Evolutionary conservation across 495 filamentous ascomycete species (phyloP).

Genomic region (Talaromyces borbonicus): DNA sequence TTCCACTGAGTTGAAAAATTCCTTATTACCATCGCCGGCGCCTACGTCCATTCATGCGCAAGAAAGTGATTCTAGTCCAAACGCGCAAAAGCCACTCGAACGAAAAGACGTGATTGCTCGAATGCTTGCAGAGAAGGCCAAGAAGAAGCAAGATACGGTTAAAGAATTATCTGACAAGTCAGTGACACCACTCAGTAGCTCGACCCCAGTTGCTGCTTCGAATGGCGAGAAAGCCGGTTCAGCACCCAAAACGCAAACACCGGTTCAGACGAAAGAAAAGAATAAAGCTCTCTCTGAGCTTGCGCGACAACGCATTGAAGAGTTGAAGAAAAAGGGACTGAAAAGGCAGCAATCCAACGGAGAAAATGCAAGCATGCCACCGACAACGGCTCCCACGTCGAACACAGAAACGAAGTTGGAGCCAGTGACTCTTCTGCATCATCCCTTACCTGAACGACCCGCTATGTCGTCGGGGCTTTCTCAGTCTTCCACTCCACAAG

Average conservation of each 20-base stretch:
- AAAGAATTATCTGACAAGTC: background rate
- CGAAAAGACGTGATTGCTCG: slow-evolving; percentile 69
- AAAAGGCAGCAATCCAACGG: slow-evolving; percentile 21
- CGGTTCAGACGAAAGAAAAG: slow-evolving; percentile 31
- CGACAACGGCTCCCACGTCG: background rate
- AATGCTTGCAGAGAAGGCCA: slow-evolving; percentile 53
- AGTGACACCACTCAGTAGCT: slow-evolving; percentile 29
- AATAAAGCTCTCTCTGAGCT: slow-evolving; percentile 48
- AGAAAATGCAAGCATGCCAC: background rate
- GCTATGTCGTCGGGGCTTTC: slow-evolving; percentile 12
- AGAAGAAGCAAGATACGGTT: slow-evolving; percentile 1
- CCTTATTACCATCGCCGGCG: slow-evolving; percentile 4
- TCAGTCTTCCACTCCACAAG: slow-evolving; percentile 17
- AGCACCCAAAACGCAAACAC: slow-evolving; percentile 10
- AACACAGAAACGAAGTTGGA: background rate
- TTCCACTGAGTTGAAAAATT: background rate
- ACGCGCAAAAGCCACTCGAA: slow-evolving; percentile 44
- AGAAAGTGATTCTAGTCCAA: background rate
- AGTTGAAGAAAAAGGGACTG: slow-evolving; percentile 35
- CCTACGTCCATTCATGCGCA: background rate
- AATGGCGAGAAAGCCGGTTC: slow-evolving; percentile 15
- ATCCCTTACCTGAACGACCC: slow-evolving; percentile 36
- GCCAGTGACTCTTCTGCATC: slow-evolving; percentile 15
- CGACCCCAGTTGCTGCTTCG: slow-evolving; percentile 5
- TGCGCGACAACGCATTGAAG: slow-evolving; percentile 41